Conservation (phyloP, 257 asterid genomes). For the Anisodus tanguticus region DNA sequence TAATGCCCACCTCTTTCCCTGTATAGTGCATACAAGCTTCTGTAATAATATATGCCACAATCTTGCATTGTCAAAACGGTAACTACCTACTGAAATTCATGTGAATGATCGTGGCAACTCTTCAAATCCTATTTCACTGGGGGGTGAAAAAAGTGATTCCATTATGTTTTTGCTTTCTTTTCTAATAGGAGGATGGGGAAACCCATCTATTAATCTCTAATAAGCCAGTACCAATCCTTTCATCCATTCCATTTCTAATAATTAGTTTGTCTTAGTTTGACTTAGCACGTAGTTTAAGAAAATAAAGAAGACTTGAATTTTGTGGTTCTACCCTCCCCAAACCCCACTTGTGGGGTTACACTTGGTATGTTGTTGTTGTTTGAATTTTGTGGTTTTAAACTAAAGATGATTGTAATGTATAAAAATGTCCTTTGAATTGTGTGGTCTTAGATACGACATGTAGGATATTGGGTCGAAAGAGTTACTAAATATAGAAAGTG, state of each 20-base stretch:
- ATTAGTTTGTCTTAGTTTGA: too few relatives aligned
- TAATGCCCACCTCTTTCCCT: not conserved
- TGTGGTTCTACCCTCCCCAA: too few relatives aligned
- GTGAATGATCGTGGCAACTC: not conserved
- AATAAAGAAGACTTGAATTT: too few relatives aligned
- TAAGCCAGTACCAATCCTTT: not conserved
- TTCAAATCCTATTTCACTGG: not conserved
- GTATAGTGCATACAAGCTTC: not conserved
- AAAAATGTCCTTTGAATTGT: too few relatives aligned
- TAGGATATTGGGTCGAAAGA: too few relatives aligned
- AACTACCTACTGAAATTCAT: not conserved
- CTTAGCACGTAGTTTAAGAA: too few relatives aligned
- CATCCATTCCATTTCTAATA: not conserved
- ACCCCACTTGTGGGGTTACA: too few relatives aligned
- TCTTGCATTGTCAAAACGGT: not conserved
- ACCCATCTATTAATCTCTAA: not conserved
- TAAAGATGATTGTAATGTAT: too few relatives aligned
- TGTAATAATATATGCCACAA: not conserved
- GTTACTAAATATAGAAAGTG: too few relatives aligned
- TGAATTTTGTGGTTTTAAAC: too few relatives aligned
- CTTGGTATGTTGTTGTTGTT: too few relatives aligned
- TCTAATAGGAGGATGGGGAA: slow-evolving; percentile 14
- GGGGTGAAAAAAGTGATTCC: not conserved
- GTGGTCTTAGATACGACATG: too few relatives aligned
- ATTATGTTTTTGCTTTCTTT: not conserved